Evolutionary conservation across 1,139 yeast species (phyloP).

Genomic region (Tardiomyces depauwii): DNA sequence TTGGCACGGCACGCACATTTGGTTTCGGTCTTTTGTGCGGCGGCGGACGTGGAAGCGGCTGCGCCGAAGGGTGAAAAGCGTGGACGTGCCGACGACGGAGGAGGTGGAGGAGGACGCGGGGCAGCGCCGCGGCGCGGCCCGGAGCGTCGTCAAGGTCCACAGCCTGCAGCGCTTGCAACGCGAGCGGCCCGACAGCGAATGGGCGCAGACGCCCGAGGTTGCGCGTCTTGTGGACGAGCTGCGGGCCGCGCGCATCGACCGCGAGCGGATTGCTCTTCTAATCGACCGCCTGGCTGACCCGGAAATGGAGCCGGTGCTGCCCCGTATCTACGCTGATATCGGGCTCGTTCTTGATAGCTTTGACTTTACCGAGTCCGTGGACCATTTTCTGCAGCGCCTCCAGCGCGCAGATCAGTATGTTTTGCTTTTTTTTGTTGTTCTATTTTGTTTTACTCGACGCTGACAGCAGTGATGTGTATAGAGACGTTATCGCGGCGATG

Average conservation of each 20-base stretch:
- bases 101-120: too few species aligned
- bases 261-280: slow-evolving; percentile 9
- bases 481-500: too few species aligned
- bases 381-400: not conserved
- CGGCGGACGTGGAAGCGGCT: slow-evolving; percentile 31
- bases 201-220: too few species aligned
- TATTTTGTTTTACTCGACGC: too few species aligned
- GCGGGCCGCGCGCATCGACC: slow-evolving; percentile 10
- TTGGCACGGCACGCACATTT: slow-evolving; percentile 31
- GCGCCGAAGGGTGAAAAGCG: slow-evolving; percentile 15
- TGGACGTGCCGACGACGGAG: too few species aligned
- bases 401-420: not conserved
- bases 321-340: too few species aligned
- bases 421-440: too few species aligned
- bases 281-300: too few species aligned
- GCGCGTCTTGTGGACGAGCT: slow-evolving; percentile 4
- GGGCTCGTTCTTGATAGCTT: not conserved
- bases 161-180: not conserved
- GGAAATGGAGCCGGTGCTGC: too few species aligned
- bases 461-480: too few species aligned
- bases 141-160: not conserved
- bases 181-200: too few species aligned
- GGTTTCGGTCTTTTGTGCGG: slow-evolving; percentile 31
- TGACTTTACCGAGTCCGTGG: not conserved
- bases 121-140: too few species aligned